Percentiles rank a stretch among this genome's conserved stretches.
Evolutionary conservation across 2,329 filamentous ascomycete species (phyloP).

Genomic region (Bimuria novae-zelandiae): DNA sequence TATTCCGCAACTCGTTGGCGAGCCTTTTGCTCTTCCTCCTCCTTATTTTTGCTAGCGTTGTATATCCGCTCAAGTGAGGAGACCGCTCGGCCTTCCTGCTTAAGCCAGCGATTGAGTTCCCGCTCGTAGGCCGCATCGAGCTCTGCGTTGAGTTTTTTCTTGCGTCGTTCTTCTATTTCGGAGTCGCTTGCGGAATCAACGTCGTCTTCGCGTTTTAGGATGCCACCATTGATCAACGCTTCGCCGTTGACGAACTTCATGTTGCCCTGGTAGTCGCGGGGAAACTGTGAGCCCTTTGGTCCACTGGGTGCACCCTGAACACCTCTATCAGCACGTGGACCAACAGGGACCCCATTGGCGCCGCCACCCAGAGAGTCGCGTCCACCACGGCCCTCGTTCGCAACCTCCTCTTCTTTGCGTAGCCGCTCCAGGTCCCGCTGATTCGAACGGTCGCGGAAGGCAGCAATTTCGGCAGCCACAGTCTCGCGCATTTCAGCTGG

Average conservation of each 20-base stretch:
- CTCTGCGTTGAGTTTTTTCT: slow-evolving; percentile 73
- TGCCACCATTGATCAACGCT: slow-evolving; percentile 61
- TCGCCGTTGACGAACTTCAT: slow-evolving; percentile 83
- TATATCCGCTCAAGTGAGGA: slow-evolving; percentile 85
- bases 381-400: slow-evolving; percentile 75
- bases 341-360: slow-evolving; percentile 77
- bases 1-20: slow-evolving; percentile 72
- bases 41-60: slow-evolving; percentile 77
- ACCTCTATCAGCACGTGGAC: slow-evolving; percentile 66
- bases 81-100: slow-evolving; percentile 81
- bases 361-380: slow-evolving; percentile 72
- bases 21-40: slow-evolving; percentile 65
- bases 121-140: slow-evolving; percentile 81
- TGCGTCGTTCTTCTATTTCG: slow-evolving; percentile 75
- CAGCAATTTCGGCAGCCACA: slow-evolving; percentile 89
- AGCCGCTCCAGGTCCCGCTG: slow-evolving; percentile 86
- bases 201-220: slow-evolving; percentile 73
- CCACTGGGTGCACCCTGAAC: slow-evolving; percentile 77
- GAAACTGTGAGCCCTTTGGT: slow-evolving; percentile 68
- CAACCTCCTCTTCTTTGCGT: slow-evolving; percentile 87
- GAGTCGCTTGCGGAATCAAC: slow-evolving; percentile 86
- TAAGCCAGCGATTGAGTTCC: slow-evolving; percentile 87
- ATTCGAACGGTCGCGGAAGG: slow-evolving; percentile 90
- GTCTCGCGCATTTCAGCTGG: slow-evolving; percentile 95
- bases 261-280: slow-evolving; percentile 74